Percentiles rank a stretch among this genome's conserved stretches.
These are phyloP conservation scores for Phalaenopsis hybrid DNA, from an alignment of 116 monocot species.

Conservation along the genomic window DNA sequence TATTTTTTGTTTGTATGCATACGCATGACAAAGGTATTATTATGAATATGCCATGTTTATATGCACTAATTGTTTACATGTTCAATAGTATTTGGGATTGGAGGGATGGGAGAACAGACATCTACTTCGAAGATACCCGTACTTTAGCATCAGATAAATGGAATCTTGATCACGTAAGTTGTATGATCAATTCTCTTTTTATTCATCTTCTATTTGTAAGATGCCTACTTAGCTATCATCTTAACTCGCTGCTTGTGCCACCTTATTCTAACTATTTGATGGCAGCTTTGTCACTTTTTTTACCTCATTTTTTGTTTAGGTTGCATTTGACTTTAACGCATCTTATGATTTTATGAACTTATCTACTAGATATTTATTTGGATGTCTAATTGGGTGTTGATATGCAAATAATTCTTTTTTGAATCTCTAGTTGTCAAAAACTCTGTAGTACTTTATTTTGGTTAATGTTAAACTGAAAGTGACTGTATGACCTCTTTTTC, in stretches of 20 bases:
- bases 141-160: conserved; percentile 71
- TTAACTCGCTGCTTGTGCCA: neutral
- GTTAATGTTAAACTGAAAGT: too few species aligned
- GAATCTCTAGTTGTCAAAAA: too few species aligned
- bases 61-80: conserved; percentile 2
- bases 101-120: conserved; percentile 58
- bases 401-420: too few species aligned
- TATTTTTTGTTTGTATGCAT: neutral
- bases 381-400: too few species aligned
- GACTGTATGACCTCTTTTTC: too few species aligned
- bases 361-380: neutral
- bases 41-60: neutral
- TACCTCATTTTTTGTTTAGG: too few species aligned
- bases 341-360: neutral
- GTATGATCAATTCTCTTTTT: neutral
- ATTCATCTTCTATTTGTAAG: neutral
- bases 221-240: neutral
- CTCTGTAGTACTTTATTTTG: too few species aligned
- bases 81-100: conserved; percentile 84
- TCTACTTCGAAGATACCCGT: conserved; percentile 67
- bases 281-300: neutral
- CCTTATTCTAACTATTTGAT: neutral
- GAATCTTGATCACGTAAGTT: conserved; percentile 75
- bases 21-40: neutral
- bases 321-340: neutral